Percentiles rank a stretch among this genome's conserved stretches.
These are phyloP conservation scores for Stephanodiscus minutulus DNA, from an alignment of 108 stramenopile genomes.

Conservation along the genomic window DNA sequence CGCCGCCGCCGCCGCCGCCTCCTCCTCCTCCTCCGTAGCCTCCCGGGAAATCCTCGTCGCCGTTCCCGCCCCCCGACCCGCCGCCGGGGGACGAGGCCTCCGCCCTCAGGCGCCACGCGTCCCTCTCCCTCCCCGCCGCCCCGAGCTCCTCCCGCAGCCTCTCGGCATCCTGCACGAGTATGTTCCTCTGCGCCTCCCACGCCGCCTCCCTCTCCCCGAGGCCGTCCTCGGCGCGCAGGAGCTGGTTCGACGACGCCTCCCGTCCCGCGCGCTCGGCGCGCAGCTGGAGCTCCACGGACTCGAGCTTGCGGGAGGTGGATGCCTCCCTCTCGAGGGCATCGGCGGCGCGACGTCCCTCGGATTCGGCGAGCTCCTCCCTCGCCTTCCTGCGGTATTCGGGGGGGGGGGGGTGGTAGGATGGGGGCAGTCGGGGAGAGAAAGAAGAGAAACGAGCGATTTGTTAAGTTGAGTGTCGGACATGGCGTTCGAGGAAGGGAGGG, in stretches of 20 bases:
- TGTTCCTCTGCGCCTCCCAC: slow-evolving; percentile 86
- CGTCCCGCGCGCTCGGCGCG: slow-evolving; percentile 84
- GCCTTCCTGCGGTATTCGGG: slow-evolving; percentile 45
- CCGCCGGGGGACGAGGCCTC: slow-evolving; percentile 38
- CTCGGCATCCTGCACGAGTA: slow-evolving; percentile 84
- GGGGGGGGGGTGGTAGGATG: not conserved
- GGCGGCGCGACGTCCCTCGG: slow-evolving; percentile 79
- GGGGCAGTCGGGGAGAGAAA: not conserved
- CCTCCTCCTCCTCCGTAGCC: too few species aligned
- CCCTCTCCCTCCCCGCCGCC: slow-evolving; percentile 67
- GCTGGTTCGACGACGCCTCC: slow-evolving; percentile 73
- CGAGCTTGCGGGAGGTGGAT: slow-evolving; percentile 69
- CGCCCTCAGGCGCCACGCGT: slow-evolving; percentile 74
- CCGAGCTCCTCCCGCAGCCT: slow-evolving; percentile 73
- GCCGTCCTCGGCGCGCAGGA: slow-evolving; percentile 83
- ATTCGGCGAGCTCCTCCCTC: slow-evolving; percentile 77
- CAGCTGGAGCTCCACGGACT: slow-evolving; percentile 78
- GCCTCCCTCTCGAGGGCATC: slow-evolving; percentile 91
- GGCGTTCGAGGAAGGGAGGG: not conserved
- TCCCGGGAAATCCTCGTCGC: slow-evolving; percentile 2
- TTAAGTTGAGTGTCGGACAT: not conserved
- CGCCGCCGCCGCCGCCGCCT: too few species aligned
- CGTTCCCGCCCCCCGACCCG: slow-evolving; percentile 24
- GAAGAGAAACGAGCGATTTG: not conserved
- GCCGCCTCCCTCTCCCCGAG: slow-evolving; percentile 82